Conservation (phyloP, 2,329 filamentous ascomycete species). For the Pseudocercospora musae region DNA sequence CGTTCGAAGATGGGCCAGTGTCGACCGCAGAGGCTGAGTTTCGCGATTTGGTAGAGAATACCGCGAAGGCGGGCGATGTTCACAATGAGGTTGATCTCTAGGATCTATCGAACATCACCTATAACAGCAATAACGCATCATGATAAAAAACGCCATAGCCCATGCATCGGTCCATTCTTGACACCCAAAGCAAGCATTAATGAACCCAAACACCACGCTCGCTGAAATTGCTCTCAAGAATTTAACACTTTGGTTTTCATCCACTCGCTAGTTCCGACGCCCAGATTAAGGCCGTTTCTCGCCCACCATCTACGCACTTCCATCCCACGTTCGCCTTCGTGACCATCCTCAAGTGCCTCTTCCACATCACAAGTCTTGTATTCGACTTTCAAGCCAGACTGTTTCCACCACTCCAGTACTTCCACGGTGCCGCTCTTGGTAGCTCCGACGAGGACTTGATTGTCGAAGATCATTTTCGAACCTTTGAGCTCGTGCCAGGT, state of each 20-base stretch:
- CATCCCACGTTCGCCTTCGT: slow-evolving; percentile 64
- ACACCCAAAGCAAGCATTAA: neutral
- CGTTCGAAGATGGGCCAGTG: neutral
- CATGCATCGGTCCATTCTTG: neutral
- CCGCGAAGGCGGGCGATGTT: neutral
- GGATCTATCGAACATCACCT: neutral
- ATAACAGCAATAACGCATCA: neutral
- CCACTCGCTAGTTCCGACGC: slow-evolving; percentile 82
- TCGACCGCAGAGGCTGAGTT: neutral
- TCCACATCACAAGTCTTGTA: slow-evolving; percentile 96
- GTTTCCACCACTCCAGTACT: slow-evolving; percentile 91
- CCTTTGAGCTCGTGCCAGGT: slow-evolving; percentile 75
- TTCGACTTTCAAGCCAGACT: slow-evolving; percentile 72
- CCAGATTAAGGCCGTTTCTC: slow-evolving; percentile 74
- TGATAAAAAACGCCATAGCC: neutral
- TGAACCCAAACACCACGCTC: slow-evolving; percentile 17
- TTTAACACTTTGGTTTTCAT: slow-evolving; percentile 72
- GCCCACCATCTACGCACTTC: slow-evolving; percentile 85
- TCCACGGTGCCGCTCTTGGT: slow-evolving; percentile 81
- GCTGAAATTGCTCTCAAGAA: slow-evolving; percentile 17
- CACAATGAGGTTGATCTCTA: neutral
- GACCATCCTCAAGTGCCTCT: slow-evolving; percentile 85
- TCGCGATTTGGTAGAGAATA: neutral
- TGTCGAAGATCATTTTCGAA: slow-evolving; percentile 76
- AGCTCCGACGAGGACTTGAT: slow-evolving; percentile 77